Conservation (phyloP, 495 filamentous ascomycete genomes). For the Xylaria grammica region DNA sequence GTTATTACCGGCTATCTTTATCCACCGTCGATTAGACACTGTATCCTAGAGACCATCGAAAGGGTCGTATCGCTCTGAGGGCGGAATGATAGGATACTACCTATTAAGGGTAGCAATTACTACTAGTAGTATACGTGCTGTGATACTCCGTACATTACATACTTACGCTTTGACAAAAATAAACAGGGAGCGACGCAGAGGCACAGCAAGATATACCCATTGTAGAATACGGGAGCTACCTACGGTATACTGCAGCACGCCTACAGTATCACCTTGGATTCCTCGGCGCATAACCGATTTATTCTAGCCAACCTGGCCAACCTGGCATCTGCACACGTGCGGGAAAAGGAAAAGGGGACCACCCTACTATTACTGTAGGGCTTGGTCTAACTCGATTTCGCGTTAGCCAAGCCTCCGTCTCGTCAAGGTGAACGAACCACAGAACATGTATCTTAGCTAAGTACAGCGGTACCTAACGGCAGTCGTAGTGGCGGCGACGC, state of each 20-base stretch:
- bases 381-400: constrained; percentile 17
- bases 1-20: constrained; percentile 3
- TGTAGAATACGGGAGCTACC: too few species aligned
- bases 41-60: background rate
- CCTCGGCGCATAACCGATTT: constrained; percentile 9
- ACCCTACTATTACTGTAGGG: constrained; percentile 21
- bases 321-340: constrained; percentile 24
- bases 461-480: constrained; percentile 1
- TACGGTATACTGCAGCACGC: too few species aligned
- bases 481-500: constrained; percentile 1
- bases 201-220: too few species aligned
- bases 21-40: background rate
- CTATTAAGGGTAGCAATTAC: too few species aligned
- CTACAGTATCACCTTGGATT: too few species aligned
- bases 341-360: constrained; percentile 10
- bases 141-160: too few species aligned
- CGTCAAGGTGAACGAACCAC: constrained; percentile 5
- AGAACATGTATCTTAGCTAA: constrained; percentile 9
- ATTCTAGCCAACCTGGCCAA: constrained; percentile 15
- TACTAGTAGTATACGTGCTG: too few species aligned
- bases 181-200: background rate
- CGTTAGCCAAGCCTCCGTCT: constrained; percentile 6
- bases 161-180: background rate
- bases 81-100: background rate
- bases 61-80: background rate